Evolutionary conservation across 2,329 filamentous ascomycete species (phyloP), one percentile per base, ranked within the genome.

Genomic region (Sporothrix brunneoviolacea): DNA sequence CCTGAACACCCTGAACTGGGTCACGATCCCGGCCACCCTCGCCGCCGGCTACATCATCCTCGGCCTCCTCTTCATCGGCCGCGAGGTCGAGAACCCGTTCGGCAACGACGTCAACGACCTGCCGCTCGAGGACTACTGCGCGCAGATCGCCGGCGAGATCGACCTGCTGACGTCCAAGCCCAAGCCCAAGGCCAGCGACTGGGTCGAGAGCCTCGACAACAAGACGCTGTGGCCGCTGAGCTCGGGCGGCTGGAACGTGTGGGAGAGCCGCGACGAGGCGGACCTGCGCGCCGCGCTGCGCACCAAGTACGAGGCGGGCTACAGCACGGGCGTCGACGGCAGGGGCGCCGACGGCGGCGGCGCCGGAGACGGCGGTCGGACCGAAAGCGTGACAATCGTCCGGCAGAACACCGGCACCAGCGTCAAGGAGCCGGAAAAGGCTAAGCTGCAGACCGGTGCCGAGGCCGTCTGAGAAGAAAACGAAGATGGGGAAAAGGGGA

Each of bases 31-130:
- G 0, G 84, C 76, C n/a, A 80, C 79, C 32, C 69, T 86, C 21
- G 71, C 64, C 4, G 79, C 79, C 5, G 82, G 82, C 13, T 88
- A 88, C 64, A 86, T 88, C 54, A 87, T 88, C 62, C 75, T 87
- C 10, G 82, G 81, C 5, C 73, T 86, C 33, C 76, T 80, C 12
- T 75, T 79, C 38, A 85, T 85, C 55, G 82, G 82, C 22, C 73
- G 74, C 51, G 82, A 86, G 63, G 82, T 86, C 54, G 82, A 86
- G 60, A 83, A 86, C 58, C 82, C 82, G 2, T 86, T 85, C 60
- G 82, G 82, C 40, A 69, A 76, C 48, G 82, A 85, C 56, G 81
- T 84, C 52, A 86, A 85, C 58, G 82, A 85, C 62, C 69, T 84
- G 19, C 78, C 79, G 3, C 70, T 83, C 10, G 82, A 85, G 59